Conservation (phyloP, 371 early-diverging fungal species). For the Apophysomyces sp. region DNA sequence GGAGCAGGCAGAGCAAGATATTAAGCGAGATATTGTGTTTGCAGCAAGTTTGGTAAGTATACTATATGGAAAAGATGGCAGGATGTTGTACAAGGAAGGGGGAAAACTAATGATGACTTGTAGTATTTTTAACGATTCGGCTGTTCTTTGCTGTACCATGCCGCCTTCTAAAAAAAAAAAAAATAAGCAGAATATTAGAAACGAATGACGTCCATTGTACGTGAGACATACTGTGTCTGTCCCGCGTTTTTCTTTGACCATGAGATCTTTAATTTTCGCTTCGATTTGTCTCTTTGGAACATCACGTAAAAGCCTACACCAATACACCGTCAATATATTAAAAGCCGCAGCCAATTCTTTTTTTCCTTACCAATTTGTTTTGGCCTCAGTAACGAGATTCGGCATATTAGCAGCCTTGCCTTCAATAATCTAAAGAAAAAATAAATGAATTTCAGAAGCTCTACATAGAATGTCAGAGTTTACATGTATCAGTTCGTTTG, state of each 20-base stretch:
- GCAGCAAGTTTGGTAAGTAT: conserved; percentile 84
- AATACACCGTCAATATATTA: neutral
- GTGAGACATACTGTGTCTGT: conserved; percentile 44
- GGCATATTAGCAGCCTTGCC: conserved; percentile 40
- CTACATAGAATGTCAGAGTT: neutral
- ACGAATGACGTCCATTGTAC: neutral
- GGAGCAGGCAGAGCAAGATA: conserved; percentile 88
- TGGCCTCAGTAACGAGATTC: conserved; percentile 28
- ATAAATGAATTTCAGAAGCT: neutral
- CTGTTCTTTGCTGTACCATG: conserved; percentile 10
- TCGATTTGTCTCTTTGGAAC: conserved; percentile 45
- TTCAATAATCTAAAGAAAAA: conserved; percentile 24
- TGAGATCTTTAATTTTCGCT: conserved; percentile 45
- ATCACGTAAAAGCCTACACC: conserved; percentile 25
- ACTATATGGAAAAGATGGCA: neutral
- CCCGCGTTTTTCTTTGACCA: conserved; percentile 51
- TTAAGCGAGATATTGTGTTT: conserved; percentile 99
- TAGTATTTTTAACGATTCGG: neutral
- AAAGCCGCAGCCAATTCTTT: too few relatives aligned
- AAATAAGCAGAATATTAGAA: neutral
- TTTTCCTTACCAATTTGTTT: conserved; percentile 13
- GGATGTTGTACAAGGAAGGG: neutral
- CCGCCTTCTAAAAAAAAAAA: neutral
- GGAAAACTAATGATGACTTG: neutral
- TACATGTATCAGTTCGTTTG: conserved; percentile 33